Evolutionary conservation across 2,329 filamentous ascomycete genomes (phyloP).

Genomic region (Trichophaea hybrida): DNA sequence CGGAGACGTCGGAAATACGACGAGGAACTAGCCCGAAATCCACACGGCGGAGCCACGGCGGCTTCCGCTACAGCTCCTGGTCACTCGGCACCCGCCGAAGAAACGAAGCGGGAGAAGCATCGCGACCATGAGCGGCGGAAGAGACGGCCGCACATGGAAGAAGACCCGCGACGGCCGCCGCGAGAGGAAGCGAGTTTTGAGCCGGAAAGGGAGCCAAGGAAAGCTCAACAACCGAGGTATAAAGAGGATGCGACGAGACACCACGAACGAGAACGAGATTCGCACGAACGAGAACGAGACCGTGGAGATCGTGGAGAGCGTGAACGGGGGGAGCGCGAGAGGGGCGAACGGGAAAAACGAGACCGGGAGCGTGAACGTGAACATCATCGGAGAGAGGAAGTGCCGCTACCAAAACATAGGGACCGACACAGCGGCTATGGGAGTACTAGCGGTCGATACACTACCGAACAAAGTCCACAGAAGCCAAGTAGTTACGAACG

Average conservation of each 20-base stretch:
- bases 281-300: not conserved
- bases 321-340: not conserved
- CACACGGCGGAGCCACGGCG: not conserved
- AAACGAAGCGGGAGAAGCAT: not conserved
- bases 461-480: not conserved
- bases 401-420: too few species aligned
- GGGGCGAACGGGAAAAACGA: not conserved
- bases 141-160: not conserved
- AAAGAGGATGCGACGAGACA: not conserved
- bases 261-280: not conserved
- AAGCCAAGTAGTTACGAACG: not conserved
- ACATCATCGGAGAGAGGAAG: not conserved
- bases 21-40: slow-evolving; percentile 40
- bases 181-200: not conserved
- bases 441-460: not conserved
- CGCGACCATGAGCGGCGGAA: not conserved
- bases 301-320: not conserved
- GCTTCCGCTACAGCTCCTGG: not conserved
- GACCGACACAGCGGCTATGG: not conserved
- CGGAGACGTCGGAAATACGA: slow-evolving; percentile 61
- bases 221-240: not conserved
- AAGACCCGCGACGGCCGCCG: not conserved
- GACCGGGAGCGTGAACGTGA: not conserved
- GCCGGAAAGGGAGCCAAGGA: not conserved
- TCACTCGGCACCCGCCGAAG: not conserved